Percentiles rank a stretch among this genome's conserved stretches.
phyloP scores from a whole-genome alignment of 2,329 filamentous ascomycete species.

The Epichloe uncinata region DNA sequence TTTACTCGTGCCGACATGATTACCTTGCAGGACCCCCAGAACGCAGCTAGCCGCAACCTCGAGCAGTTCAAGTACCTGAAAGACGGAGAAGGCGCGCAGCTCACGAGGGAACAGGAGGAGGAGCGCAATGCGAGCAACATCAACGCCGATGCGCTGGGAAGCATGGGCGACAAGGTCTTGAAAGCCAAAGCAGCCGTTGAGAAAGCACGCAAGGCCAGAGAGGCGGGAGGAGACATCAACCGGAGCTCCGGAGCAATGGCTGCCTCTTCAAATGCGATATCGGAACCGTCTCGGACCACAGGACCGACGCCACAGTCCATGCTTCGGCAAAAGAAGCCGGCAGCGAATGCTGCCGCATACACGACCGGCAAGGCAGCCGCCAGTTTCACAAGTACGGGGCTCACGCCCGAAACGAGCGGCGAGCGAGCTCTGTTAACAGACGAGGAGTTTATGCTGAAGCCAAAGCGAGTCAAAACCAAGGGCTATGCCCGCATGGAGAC shows the following conservation, averaged over 20 bases:
- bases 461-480: constrained; percentile 74
- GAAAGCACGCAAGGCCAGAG: constrained; percentile 64
- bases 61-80: constrained; percentile 81
- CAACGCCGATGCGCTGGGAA: constrained; percentile 69
- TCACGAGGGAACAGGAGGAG: constrained; percentile 57
- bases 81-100: constrained; percentile 58
- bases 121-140: constrained; percentile 55
- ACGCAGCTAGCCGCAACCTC: constrained; percentile 67
- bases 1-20: constrained; percentile 90
- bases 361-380: constrained; percentile 86
- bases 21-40: constrained; percentile 90
- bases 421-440: constrained; percentile 79
- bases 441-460: constrained; percentile 94
- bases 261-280: constrained; percentile 17
- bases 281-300: constrained; percentile 2
- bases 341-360: constrained; percentile 78
- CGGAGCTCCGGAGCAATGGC: constrained; percentile 30
- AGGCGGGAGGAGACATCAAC: constrained; percentile 46
- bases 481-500: constrained; percentile 88
- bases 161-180: constrained; percentile 66
- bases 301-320: constrained; percentile 16
- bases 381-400: constrained; percentile 86
- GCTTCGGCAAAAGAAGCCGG: constrained; percentile 44
- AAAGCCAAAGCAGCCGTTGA: constrained; percentile 92
- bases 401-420: constrained; percentile 82